A percentile compares a stretch with the other conserved stretches of the same genome.
Conservation (phyloP, 106 monocot species). For the Dioscorea zingiberensis region DNA sequence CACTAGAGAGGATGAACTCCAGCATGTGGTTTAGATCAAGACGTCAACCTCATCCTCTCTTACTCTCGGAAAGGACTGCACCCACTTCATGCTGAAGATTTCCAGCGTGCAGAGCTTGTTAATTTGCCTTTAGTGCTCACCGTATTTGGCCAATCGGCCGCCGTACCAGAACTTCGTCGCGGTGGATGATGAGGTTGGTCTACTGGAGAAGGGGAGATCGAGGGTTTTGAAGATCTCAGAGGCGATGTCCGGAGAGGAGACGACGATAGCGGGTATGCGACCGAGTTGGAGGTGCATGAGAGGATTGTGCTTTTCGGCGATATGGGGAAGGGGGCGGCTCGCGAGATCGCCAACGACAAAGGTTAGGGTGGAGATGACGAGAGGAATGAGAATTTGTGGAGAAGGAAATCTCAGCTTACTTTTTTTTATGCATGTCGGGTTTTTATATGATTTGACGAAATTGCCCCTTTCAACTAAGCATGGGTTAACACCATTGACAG, state of each 20-base stretch:
- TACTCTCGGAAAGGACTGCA: neutral
- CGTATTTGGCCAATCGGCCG: constrained; percentile 3
- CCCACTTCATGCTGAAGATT: too few species aligned
- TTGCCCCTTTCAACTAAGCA: too few species aligned
- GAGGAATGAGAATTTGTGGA: too few species aligned
- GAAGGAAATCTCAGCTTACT: too few species aligned
- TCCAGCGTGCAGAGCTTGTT: neutral
- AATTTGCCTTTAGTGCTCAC: constrained; percentile 7
- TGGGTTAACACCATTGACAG: too few species aligned
- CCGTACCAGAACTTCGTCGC: neutral
- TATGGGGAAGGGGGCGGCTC: constrained; percentile 1
- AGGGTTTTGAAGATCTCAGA: constrained; percentile 7
- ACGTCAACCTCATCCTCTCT: constrained; percentile 8
- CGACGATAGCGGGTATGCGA: constrained; percentile 2
- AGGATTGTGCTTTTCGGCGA: constrained; percentile 12
- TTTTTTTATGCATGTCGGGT: too few species aligned
- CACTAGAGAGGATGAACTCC: neutral
- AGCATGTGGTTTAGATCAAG: neutral
- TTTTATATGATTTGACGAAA: too few species aligned
- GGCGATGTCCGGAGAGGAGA: constrained; percentile 9
- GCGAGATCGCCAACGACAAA: constrained; percentile 5
- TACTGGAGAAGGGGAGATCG: constrained; percentile 11
- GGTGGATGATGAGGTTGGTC: neutral
- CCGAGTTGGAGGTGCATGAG: constrained; percentile 22
- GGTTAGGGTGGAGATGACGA: too few species aligned